Evolutionary conservation across 108 stramenopile genomes (phyloP), one percentile per base, ranked within the genome.

Genomic region (Cyclotella baltica): DNA sequence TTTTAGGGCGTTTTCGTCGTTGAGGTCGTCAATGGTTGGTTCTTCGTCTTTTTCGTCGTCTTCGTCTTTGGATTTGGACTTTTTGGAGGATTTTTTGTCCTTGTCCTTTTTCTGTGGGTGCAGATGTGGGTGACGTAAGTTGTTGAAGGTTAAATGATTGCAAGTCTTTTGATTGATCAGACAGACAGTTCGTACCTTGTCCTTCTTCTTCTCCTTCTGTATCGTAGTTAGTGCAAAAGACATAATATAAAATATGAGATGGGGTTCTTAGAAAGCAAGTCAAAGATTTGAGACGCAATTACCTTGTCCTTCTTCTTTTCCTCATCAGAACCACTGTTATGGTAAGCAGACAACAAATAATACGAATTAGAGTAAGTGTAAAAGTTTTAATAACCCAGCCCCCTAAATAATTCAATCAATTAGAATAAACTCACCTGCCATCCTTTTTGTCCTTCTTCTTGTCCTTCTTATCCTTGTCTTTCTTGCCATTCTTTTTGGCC

Each of bases 181-280:
- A 18, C 55, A 25, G 19, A 56, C n/a, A 25, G 8, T 56, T 56
- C 67, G 11, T 51, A 67, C 67, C 79, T 86, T 80, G 33, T 78
- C 86, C 76, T 89, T 88, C 59, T 89, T 86, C 80, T 91, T 90
- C 75, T 91, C 84, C 67, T 91, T 88, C 72, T 92, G 81, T n/a
- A 53, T 5, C 6, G 31, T 30, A 61, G 29, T 13, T 31, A 61
- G 35, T 3, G 62, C 23, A 50, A 9, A 16, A n/a, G n/a, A n/a
- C n/a, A n/a, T n/a, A n/a, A n/a, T n/a, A n/a, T n/a, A n/a, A n/a
- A n/a, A n/a, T n/a, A n/a, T n/a, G n/a, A n/a, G n/a, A n/a, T n/a
- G n/a, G n/a, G n/a, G n/a, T n/a, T n/a, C n/a, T n/a, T n/a, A n/a
- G n/a, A n/a, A n/a, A n/a, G n/a, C n/a, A n/a, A n/a, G n/a, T n/a